A percentile compares a stretch with the other conserved stretches of the same genome.
Evolutionary conservation across 1,139 yeast genomes (phyloP).

Genomic region (Candida sp.): DNA sequence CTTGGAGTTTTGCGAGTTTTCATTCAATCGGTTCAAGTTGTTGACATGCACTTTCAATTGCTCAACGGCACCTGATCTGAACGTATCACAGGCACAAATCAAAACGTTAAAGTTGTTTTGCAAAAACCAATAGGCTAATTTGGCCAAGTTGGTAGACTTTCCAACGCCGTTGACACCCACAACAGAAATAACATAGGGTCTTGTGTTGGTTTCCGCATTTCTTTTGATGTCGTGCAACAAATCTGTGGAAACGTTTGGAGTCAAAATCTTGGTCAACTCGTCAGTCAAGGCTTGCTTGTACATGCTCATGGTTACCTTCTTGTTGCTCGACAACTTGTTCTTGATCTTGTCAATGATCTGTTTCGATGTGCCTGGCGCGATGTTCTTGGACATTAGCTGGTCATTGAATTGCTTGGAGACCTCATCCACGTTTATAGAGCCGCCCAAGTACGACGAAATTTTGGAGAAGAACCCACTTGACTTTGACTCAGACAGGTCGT

Average conservation of each 20-base stretch:
- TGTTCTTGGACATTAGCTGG: constrained; percentile 47
- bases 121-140: constrained; percentile 92
- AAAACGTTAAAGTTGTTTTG: constrained; percentile 88
- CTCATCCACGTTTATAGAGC: constrained; percentile 38
- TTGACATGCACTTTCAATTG: constrained; percentile 94
- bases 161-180: constrained; percentile 99
- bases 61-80: constrained; percentile 98
- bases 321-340: constrained; percentile 29
- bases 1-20: constrained; percentile 37
- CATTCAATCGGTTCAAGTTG: constrained; percentile 63
- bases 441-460: constrained; percentile 43
- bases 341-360: constrained; percentile 42
- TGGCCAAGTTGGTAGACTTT: constrained; percentile 93
- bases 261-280: constrained; percentile 79
- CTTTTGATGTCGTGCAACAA: constrained; percentile 79
- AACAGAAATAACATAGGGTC: constrained; percentile 93
- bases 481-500: constrained; percentile 8
- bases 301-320: constrained; percentile 30
- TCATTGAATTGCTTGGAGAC: constrained; percentile 47
- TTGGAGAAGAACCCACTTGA: constrained; percentile 37
- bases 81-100: constrained; percentile 97
- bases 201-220: constrained; percentile 21
- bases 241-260: constrained; percentile 94
- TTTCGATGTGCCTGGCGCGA: constrained; percentile 46
- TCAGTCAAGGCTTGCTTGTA: constrained; percentile 68